A percentile compares a stretch with the other conserved stretches of the same genome.
Evolutionary conservation across 1,284 basidiomycete species (phyloP).

Genomic region (Hemileia vastatrix): DNA sequence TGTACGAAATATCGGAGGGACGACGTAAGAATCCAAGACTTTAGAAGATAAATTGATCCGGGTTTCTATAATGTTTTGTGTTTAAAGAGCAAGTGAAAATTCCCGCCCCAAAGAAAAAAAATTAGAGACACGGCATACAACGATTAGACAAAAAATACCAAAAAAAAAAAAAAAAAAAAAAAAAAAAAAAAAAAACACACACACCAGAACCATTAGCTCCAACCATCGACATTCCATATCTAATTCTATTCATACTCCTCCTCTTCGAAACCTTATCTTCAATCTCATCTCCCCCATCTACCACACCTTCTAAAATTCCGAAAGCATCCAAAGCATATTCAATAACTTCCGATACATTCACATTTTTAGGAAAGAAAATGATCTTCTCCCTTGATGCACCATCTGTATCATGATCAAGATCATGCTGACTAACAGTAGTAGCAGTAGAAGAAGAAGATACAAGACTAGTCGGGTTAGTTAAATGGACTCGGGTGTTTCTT

Average conservation of each 20-base stretch:
- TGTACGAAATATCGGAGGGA: slow-evolving; percentile 61
- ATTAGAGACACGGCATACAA: no score
- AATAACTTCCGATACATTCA: slow-evolving; percentile 90
- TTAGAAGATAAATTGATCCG: no score
- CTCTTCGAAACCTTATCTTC: slow-evolving; percentile 80
- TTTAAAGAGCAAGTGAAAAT: background rate
- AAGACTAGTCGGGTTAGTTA: slow-evolving; percentile 50
- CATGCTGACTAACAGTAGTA: slow-evolving; percentile 54
- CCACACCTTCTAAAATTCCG: slow-evolving; percentile 86
- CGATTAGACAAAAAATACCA: slow-evolving; percentile 9
- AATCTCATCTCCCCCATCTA: slow-evolving; percentile 92
- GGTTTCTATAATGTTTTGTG: background rate
- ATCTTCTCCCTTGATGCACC: slow-evolving; percentile 55
- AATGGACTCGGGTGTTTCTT: slow-evolving; percentile 23
- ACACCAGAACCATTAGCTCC: slow-evolving; percentile 55
- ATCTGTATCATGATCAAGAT: no score
- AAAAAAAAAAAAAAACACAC: slow-evolving; percentile 30
- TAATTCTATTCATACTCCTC: slow-evolving; percentile 63
- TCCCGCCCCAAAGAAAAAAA: no score
- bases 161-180: slow-evolving; percentile 9
- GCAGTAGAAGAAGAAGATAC: slow-evolving; percentile 49
- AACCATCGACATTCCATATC: slow-evolving; percentile 64
- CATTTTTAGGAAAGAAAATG: slow-evolving; percentile 80
- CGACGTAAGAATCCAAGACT: slow-evolving; percentile 70
- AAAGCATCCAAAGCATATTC: slow-evolving; percentile 83